phyloP scores from a whole-genome alignment of 2,329 filamentous ascomycete genomes.

The Teratosphaeria pseudoeucalypti region DNA sequence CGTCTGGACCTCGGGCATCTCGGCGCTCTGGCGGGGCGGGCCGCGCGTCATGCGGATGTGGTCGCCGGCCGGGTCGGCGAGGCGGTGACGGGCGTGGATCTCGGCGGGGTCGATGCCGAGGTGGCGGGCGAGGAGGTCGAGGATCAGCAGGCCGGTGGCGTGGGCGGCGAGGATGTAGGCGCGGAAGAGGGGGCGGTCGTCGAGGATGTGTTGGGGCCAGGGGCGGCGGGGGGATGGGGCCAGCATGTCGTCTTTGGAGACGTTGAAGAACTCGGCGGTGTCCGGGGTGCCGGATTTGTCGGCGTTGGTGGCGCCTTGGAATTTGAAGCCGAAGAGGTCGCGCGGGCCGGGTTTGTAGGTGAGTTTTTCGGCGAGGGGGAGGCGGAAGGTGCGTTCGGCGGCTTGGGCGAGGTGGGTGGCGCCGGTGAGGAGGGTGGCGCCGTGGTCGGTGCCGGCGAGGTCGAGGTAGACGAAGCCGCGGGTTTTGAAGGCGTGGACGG shows the following conservation, averaged over 20 bases:
- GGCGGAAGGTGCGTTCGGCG: conserved; percentile 35
- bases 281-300: conserved; percentile 41
- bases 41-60: conserved; percentile 44
- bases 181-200: conserved; percentile 24
- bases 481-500: conserved; percentile 34
- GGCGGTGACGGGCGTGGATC: conserved; percentile 35
- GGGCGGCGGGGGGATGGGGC: conserved; percentile 20
- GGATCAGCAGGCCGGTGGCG: conserved; percentile 35
- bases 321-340: conserved; percentile 27
- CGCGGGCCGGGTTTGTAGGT: conserved; percentile 43
- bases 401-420: conserved; percentile 23
- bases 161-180: conserved; percentile 39
- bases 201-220: conserved; percentile 19
- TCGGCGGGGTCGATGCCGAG: conserved; percentile 35
- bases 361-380: conserved; percentile 38
- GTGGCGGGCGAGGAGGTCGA: conserved; percentile 35
- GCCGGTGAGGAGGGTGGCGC: conserved; percentile 18
- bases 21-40: conserved; percentile 31
- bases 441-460: conserved; percentile 24
- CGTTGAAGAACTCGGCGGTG: conserved; percentile 48
- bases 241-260: conserved; percentile 46
- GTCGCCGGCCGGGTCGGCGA: conserved; percentile 36
- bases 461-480: conserved; percentile 50
- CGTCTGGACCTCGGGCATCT: conserved; percentile 27
- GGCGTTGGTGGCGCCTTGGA: conserved; percentile 36